phyloP scores from a whole-genome alignment of 331 rosid genomes.

The Malus hybrid region DNA sequence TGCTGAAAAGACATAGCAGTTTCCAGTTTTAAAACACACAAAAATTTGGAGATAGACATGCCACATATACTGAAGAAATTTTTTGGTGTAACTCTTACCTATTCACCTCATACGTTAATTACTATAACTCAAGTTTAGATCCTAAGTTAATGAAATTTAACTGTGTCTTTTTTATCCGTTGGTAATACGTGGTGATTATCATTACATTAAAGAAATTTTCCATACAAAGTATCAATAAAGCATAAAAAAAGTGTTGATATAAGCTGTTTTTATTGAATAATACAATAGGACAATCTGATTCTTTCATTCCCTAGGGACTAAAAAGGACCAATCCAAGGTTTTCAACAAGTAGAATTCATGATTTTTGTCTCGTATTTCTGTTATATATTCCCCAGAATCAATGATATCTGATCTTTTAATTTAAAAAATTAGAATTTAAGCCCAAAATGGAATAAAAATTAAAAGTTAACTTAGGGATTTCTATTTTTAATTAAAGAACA shows the following conservation, averaged over 20 bases:
- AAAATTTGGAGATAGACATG: constrained; percentile 3
- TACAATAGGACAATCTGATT: constrained; percentile 26
- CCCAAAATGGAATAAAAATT: neutral
- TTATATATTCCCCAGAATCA: constrained; percentile 1
- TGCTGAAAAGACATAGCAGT: neutral
- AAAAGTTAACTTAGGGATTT: neutral
- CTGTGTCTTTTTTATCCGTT: too few species aligned
- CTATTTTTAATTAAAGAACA: neutral
- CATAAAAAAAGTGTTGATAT: constrained; percentile 9
- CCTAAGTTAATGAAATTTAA: too few species aligned
- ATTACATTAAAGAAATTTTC: neutral
- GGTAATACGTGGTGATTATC: too few species aligned
- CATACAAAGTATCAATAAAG: constrained; percentile 17
- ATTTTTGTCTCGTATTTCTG: neutral
- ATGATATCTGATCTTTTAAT: neutral
- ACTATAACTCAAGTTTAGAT: too few species aligned
- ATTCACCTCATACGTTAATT: too few species aligned
- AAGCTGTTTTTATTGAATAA: constrained; percentile 29
- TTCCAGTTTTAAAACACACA: constrained; percentile 5
- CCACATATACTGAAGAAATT: neutral
- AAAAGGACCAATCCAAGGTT: constrained; percentile 21
- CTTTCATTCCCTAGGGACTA: constrained; percentile 19
- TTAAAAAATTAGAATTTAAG: neutral
- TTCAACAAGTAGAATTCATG: constrained; percentile 18
- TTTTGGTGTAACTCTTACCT: too few species aligned